Conservation (phyloP, 2,329 filamentous ascomycete species). For the Xylaria sp. region DNA sequence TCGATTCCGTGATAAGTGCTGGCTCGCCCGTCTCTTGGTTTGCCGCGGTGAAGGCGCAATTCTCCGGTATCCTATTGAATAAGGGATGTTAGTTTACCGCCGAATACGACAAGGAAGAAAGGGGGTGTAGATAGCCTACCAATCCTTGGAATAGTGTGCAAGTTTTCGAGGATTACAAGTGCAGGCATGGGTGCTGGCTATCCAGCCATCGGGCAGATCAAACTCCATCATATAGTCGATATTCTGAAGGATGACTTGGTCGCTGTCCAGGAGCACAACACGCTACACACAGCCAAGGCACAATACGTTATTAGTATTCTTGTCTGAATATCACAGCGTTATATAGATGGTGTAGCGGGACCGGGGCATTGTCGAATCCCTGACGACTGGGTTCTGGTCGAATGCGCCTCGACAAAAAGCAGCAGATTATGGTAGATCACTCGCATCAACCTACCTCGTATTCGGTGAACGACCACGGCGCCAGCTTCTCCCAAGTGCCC, state of each 20-base stretch:
- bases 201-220: constrained; percentile 40
- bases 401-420: constrained; percentile 6
- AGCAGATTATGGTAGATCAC: not conserved
- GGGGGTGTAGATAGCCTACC: constrained; percentile 23
- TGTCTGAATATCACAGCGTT: not conserved
- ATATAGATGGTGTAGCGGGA: not conserved
- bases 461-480: constrained; percentile 41
- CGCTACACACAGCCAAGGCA: constrained; percentile 30
- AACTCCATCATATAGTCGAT: constrained; percentile 43
- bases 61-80: constrained; percentile 36
- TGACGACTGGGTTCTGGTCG: constrained; percentile 1
- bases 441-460: constrained; percentile 37
- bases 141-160: constrained; percentile 42
- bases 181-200: constrained; percentile 43
- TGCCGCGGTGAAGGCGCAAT: constrained; percentile 42
- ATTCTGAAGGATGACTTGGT: constrained; percentile 41
- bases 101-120: not conserved
- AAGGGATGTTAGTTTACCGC: not conserved
- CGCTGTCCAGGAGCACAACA: constrained; percentile 43
- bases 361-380: constrained; percentile 6
- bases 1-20: constrained; percentile 34
- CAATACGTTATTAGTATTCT: constrained; percentile 13
- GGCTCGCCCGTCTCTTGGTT: constrained; percentile 39
- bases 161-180: constrained; percentile 43
- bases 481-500: constrained; percentile 45